These are phyloP conservation scores for Diaporthe citri DNA, from an alignment of 2,329 filamentous ascomycete species.

Conservation along the genomic window DNA sequence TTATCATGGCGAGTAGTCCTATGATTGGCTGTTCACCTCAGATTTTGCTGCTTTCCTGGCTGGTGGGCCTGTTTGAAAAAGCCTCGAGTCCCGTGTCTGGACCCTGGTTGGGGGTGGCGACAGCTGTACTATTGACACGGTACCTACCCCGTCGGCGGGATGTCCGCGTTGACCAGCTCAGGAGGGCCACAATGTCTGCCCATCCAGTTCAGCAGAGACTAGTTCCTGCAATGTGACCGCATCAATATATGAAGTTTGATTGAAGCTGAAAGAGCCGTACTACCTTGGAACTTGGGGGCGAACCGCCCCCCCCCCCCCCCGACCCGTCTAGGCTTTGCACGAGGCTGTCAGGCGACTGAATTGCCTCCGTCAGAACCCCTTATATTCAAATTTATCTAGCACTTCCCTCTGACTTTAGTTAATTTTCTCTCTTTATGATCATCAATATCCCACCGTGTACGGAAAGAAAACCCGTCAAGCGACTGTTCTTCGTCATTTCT, in stretches of 20 bases:
- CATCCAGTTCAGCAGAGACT: background rate
- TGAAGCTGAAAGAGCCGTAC: background rate
- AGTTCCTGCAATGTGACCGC: background rate
- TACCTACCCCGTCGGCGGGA: background rate
- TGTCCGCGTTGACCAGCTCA: background rate
- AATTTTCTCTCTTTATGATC: rapidly evolving
- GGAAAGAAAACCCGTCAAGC: background rate
- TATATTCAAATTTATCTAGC: background rate
- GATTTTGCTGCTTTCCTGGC: background rate
- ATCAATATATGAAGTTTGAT: background rate
- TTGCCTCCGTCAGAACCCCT: background rate
- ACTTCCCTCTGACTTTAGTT: background rate
- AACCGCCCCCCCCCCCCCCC: background rate
- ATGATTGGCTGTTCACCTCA: background rate
- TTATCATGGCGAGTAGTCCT: background rate
- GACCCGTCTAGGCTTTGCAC: background rate
- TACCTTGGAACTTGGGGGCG: background rate
- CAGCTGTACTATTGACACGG: background rate
- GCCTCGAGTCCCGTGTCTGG: background rate
- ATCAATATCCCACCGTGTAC: background rate
- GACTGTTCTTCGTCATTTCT: background rate
- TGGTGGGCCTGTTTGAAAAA: background rate
- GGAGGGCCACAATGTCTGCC: background rate
- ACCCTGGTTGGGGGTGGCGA: background rate
- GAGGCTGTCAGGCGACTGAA: background rate